Percentiles rank a stretch among this genome's conserved stretches.
Evolutionary conservation across 2,329 filamentous ascomycete species (phyloP).

Genomic region (Shiraia bambusicola): DNA sequence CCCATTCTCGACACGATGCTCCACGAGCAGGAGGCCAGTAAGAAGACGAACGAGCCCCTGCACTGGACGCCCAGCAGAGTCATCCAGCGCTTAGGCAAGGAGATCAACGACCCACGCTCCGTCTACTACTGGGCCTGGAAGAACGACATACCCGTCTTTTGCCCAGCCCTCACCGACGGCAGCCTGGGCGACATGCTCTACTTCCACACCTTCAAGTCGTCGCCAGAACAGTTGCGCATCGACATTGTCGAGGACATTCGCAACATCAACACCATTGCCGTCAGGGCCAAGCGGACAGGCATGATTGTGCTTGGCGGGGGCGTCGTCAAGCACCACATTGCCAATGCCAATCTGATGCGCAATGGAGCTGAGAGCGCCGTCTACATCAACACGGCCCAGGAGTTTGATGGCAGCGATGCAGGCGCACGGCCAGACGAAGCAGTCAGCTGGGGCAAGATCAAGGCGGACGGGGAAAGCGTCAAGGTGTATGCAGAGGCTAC

Average conservation of each 20-base stretch:
- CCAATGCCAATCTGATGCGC: slow-evolving; percentile 95
- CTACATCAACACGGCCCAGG: slow-evolving; percentile 95
- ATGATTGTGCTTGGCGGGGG: slow-evolving; percentile 96
- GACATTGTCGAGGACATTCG: slow-evolving; percentile 95
- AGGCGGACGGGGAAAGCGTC: slow-evolving; percentile 79
- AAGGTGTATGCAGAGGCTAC: slow-evolving; percentile 76
- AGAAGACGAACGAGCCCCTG: slow-evolving; percentile 64
- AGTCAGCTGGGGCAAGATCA: slow-evolving; percentile 98
- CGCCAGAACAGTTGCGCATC: slow-evolving; percentile 76
- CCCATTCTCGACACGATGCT: slow-evolving; percentile 95
- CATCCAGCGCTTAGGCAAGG: slow-evolving; percentile 83
- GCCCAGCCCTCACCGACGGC: slow-evolving; percentile 91
- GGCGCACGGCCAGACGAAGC: slow-evolving; percentile 94
- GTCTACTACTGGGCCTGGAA: slow-evolving; percentile 98
- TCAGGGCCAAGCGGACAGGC: slow-evolving; percentile 81
- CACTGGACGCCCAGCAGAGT: slow-evolving; percentile 95
- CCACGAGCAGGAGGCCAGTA: slow-evolving; percentile 83
- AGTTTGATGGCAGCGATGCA: slow-evolving; percentile 96
- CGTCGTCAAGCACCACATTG: slow-evolving; percentile 97
- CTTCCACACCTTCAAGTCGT: slow-evolving; percentile 93
- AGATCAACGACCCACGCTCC: slow-evolving; percentile 88
- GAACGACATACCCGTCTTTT: slow-evolving; percentile 96
- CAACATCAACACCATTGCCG: slow-evolving; percentile 86
- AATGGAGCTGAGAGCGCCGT: slow-evolving; percentile 97
- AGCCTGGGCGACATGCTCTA: slow-evolving; percentile 97